Evolutionary conservation across 129 eudicot genomes (phyloP).

Genomic region (Tanacetum coccineum): DNA sequence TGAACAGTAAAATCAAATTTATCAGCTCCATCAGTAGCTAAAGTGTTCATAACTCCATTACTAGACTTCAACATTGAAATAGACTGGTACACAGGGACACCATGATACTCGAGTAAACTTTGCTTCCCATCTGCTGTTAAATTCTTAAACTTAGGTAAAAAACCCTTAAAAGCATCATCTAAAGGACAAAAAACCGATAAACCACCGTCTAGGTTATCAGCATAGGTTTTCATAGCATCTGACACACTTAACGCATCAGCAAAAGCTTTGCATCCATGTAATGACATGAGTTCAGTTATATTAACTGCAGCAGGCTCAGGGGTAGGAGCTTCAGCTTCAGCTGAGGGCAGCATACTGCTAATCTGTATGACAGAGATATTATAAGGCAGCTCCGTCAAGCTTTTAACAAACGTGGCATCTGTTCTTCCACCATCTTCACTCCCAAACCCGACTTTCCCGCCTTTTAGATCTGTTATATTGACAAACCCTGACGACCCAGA

Average conservation of each 20-base stretch:
- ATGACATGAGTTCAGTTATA: slow-evolving; percentile 59
- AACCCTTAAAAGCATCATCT: slow-evolving; percentile 72
- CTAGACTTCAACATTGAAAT: slow-evolving; percentile 54
- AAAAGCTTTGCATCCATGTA: slow-evolving; percentile 79
- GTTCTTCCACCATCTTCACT: slow-evolving; percentile 44
- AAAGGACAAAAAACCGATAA: slow-evolving; percentile 67
- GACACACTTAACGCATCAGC: slow-evolving; percentile 65
- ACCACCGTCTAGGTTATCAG: slow-evolving; percentile 55
- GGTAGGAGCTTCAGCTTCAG: slow-evolving; percentile 83
- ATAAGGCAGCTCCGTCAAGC: slow-evolving; percentile 65
- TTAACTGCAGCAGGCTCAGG: slow-evolving; percentile 66
- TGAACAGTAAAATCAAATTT: slow-evolving; percentile 67
- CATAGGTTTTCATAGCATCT: slow-evolving; percentile 56
- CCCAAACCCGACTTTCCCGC: slow-evolving; percentile 85
- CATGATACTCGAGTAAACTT: slow-evolving; percentile 75
- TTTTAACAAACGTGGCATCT: slow-evolving; percentile 53
- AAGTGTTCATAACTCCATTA: slow-evolving; percentile 72
- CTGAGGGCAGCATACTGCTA: slow-evolving; percentile 45
- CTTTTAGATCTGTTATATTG: slow-evolving; percentile 85
- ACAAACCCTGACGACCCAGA: slow-evolving; percentile 81
- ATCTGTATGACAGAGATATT: slow-evolving; percentile 83
- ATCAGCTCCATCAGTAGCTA: slow-evolving; percentile 83
- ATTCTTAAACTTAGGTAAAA: slow-evolving; percentile 60
- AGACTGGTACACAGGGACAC: slow-evolving; percentile 64
- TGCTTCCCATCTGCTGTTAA: slow-evolving; percentile 56